Evolutionary conservation across 768 basidiomycete genomes (phyloP).

Genomic region (Kwoniella mangroviensis): DNA sequence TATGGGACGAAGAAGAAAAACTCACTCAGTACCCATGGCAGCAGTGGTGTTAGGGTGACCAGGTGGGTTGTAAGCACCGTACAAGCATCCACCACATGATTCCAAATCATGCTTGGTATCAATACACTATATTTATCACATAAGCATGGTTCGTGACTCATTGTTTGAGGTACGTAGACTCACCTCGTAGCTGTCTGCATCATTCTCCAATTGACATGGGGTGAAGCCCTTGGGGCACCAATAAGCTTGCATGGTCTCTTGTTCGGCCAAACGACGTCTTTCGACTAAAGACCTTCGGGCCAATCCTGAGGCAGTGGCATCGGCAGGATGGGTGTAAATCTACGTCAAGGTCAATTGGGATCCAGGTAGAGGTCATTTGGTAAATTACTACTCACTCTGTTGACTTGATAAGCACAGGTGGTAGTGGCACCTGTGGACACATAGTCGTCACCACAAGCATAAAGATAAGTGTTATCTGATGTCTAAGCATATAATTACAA

Average conservation of each 20-base stretch:
- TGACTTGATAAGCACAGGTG: constrained; percentile 7
- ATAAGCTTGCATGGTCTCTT: not conserved
- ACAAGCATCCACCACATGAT: constrained; percentile 14
- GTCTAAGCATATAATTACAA: not conserved
- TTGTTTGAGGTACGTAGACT: not conserved
- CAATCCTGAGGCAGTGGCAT: not conserved
- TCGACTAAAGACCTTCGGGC: not conserved
- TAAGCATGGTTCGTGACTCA: not conserved
- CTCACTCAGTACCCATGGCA: not conserved
- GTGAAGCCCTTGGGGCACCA: constrained; percentile 7
- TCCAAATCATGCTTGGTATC: constrained; percentile 10
- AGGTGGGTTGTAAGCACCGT: not conserved
- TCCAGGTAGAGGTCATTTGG: not conserved
- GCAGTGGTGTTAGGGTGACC: not conserved
- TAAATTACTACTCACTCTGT: not conserved
- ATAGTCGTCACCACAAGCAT: constrained; percentile 1
- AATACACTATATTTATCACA: not conserved
- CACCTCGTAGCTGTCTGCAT: constrained; percentile 8
- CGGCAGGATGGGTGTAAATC: constrained; percentile 9
- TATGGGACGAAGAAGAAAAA: not conserved
- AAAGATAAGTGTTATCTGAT: not conserved
- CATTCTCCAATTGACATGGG: constrained; percentile 6
- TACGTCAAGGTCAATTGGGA: not conserved
- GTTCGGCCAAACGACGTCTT: not conserved
- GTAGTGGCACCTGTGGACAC: not conserved